A percentile compares a stretch with the other conserved stretches of the same genome.
These are phyloP conservation scores for Penicillium sp. DNA, from an alignment of 2,329 filamentous ascomycete species.

Conservation along the genomic window DNA sequence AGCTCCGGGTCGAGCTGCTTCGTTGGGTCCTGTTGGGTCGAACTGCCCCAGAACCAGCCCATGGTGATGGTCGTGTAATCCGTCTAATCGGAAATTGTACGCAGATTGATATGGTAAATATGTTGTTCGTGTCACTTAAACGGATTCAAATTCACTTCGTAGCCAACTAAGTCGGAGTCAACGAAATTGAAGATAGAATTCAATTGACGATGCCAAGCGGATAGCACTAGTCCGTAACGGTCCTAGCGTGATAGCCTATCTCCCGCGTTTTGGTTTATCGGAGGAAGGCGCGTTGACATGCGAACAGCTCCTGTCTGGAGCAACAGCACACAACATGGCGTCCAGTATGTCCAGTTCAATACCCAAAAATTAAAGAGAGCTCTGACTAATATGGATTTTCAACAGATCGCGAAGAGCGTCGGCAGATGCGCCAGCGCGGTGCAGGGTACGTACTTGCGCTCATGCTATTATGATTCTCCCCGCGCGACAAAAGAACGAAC, in stretches of 20 bases:
- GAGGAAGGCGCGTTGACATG: conserved; percentile 8
- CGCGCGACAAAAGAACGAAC: conserved; percentile 18
- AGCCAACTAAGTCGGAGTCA: no score
- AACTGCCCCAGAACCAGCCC: conserved; percentile 62
- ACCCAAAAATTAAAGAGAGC: background rate
- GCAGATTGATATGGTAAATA: background rate
- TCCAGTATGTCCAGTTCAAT: conserved; percentile 28
- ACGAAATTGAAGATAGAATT: conserved; percentile 3
- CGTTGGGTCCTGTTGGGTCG: conserved; percentile 50
- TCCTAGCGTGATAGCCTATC: background rate
- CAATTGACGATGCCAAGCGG: background rate
- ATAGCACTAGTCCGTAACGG: background rate
- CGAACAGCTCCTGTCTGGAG: conserved; percentile 27
- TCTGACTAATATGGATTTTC: background rate
- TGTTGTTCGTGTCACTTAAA: no score
- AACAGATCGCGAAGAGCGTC: conserved; percentile 51
- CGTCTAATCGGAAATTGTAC: background rate
- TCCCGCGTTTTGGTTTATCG: background rate
- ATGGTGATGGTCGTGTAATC: conserved; percentile 33
- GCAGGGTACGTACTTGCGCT: conserved; percentile 54
- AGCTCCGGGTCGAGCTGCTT: conserved; percentile 76
- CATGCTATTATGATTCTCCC: conserved; percentile 8
- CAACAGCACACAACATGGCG: conserved; percentile 31
- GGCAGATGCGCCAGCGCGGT: conserved; percentile 55
- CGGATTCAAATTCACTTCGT: no score